Evolutionary conservation across 1,139 yeast species (phyloP), one percentile per base, ranked within the genome.

Genomic region (Yamadazyma jaroonii): DNA sequence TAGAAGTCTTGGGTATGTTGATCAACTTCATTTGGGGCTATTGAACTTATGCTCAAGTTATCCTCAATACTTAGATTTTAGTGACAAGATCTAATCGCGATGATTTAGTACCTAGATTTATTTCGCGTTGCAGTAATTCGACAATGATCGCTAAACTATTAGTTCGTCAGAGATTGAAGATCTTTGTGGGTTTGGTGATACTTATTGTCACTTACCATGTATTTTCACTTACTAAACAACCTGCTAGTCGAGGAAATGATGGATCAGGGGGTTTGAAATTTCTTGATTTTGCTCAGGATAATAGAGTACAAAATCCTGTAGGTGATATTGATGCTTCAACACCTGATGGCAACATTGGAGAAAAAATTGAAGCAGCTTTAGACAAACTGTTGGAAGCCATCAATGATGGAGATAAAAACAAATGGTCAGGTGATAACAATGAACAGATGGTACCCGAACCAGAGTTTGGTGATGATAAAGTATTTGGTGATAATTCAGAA

Each of bases 1-100:
- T 49, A 1, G 79, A 61, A 1, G 73, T 54, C 46, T 76, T 79
- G 27, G 69, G 64, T 9, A 66, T 34, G 9, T 56, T 57, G 4
- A 53, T 41, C 15, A 62, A 49, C 34, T 43, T 40, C 12, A 36
- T 8, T 30, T 29, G 17, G 4, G 6, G 20, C 20, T 17, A 6
- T 17, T 6, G 20, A 4, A 17, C 6, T 17, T 17, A 4, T 17
- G 6, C 20, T n/a, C n/a, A n/a, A n/a, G n/a, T n/a, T n/a, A n/a
- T n/a, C n/a, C n/a, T n/a, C n/a, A n/a, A n/a, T n/a, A n/a, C n/a
- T n/a, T n/a, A n/a, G n/a, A n/a, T n/a, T n/a, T n/a, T n/a, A n/a
- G n/a, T 17, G 20, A 17, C 20, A 17, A 17, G 20, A 34, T 29
- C 20, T 11, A 20, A 21, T 15, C 13, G 15, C 10, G 23, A 25